phyloP scores from a whole-genome alignment of 140 eudicot species.

The Anethum foeniculum region DNA sequence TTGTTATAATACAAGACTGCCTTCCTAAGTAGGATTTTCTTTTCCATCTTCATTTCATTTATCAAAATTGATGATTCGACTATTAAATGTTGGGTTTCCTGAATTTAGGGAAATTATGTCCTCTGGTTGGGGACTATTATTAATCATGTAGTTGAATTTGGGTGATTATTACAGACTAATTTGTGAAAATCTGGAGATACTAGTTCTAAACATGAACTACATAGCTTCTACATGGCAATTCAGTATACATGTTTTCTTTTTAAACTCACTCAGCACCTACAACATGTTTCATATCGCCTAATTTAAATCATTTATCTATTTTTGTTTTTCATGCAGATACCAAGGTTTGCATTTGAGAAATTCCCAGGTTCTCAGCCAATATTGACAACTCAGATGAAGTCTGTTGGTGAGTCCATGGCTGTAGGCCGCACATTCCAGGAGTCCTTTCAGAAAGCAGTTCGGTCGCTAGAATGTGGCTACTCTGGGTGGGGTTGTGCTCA shows the following conservation, averaged over 20 bases:
- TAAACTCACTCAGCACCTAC: background rate
- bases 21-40: background rate
- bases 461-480: constrained; percentile 80
- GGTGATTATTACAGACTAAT: background rate
- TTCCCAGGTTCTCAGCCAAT: constrained; percentile 86
- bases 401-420: constrained; percentile 98
- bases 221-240: background rate
- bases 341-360: constrained; percentile 94
- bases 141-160: background rate
- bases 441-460: constrained; percentile 88
- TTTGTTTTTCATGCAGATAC: constrained; percentile 47
- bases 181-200: background rate
- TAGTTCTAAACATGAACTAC: background rate
- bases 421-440: constrained; percentile 96
- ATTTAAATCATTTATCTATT: background rate
- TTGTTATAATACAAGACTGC: background rate
- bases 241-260: background rate
- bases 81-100: background rate
- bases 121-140: background rate
- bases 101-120: background rate
- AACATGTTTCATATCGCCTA: background rate
- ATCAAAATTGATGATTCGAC: background rate
- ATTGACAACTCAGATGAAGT: constrained; percentile 94
- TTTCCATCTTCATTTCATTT: background rate
- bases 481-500: constrained; percentile 96